Evolutionary conservation across 306 rosid species (phyloP).

Genomic region (Cyclanthera cordifolia): DNA sequence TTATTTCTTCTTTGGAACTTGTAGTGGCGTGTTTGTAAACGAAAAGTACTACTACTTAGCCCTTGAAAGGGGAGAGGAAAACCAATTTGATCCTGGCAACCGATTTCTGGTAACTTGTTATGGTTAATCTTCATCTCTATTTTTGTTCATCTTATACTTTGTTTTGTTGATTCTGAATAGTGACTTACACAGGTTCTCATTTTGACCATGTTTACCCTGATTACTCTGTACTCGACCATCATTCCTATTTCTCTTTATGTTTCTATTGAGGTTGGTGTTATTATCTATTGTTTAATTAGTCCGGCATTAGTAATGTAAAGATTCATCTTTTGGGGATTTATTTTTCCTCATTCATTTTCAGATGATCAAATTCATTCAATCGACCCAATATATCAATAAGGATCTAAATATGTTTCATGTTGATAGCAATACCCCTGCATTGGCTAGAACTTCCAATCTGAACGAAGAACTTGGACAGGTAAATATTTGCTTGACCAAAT

Average conservation of each 20-base stretch:
- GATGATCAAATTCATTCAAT: conserved; percentile 97
- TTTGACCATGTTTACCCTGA: conserved; percentile 86
- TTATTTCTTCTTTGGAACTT: conserved; percentile 17
- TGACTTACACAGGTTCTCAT: conserved; percentile 50
- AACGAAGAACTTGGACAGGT: conserved; percentile 99
- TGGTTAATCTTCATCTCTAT: conserved; percentile 6
- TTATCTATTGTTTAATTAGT: background rate
- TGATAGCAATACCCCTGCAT: conserved; percentile 86
- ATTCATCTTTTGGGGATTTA: conserved; percentile 15
- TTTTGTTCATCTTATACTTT: background rate
- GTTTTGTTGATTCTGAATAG: conserved; percentile 19
- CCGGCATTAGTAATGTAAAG: background rate
- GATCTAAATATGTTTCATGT: conserved; percentile 79
- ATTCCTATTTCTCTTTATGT: conserved; percentile 97
- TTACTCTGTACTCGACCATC: conserved; percentile 81
- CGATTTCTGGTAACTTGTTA: conserved; percentile 62
- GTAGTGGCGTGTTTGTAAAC: conserved; percentile 72
- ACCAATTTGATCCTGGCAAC: conserved; percentile 61
- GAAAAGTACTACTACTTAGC: conserved; percentile 67
- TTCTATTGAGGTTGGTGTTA: conserved; percentile 79
- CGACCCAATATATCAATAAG: conserved; percentile 85
- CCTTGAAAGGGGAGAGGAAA: conserved; percentile 44
- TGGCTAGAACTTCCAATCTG: conserved; percentile 96
- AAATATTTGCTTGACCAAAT: conserved; percentile 12
- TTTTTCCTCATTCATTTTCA: conserved; percentile 27